Evolutionary conservation across 371 early-diverging fungal genomes (phyloP).

Genomic region (Mucor saturninus): DNA sequence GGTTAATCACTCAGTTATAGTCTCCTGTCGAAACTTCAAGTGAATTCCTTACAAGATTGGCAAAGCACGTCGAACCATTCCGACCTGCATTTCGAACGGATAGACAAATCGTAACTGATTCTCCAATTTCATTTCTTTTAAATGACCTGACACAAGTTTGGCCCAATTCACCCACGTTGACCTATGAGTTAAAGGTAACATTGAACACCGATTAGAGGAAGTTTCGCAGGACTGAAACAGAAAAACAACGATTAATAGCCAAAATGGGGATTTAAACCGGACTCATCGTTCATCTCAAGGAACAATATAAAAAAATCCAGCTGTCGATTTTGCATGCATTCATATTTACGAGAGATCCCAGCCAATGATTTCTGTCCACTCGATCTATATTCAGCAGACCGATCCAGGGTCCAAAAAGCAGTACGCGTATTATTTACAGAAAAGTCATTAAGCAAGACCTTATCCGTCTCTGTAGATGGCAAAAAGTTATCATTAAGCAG

Average conservation of each 20-base stretch:
- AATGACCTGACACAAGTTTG: constrained; percentile 38
- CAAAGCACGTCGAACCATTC: constrained; percentile 20
- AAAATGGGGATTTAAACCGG: constrained; percentile 67
- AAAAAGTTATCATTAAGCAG: neutral
- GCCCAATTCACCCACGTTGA: constrained; percentile 13
- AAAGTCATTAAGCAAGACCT: constrained; percentile 36
- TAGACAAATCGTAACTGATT: constrained; percentile 20
- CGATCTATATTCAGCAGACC: constrained; percentile 56
- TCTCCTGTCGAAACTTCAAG: constrained; percentile 25
- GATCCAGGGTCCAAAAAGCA: constrained; percentile 33
- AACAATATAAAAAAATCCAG: constrained; percentile 30
- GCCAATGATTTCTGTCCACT: constrained; percentile 55
- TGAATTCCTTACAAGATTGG: constrained; percentile 30
- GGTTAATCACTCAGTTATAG: constrained; percentile 15
- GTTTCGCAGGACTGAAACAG: no score
- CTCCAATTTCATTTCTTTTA: constrained; percentile 34
- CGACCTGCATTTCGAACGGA: constrained; percentile 23
- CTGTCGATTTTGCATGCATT: constrained; percentile 70
- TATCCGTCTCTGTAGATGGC: constrained; percentile 39
- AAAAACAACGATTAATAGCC: constrained; percentile 38
- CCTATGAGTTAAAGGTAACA: constrained; percentile 52
- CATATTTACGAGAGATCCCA: constrained; percentile 29
- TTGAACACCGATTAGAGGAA: no score
- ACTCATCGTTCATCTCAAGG: constrained; percentile 25
- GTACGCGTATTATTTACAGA: constrained; percentile 28